Evolutionary conservation across 169 alveolate species (phyloP), one percentile per base, ranked within the genome.

Genomic region (Condylostoma magnum): DNA sequence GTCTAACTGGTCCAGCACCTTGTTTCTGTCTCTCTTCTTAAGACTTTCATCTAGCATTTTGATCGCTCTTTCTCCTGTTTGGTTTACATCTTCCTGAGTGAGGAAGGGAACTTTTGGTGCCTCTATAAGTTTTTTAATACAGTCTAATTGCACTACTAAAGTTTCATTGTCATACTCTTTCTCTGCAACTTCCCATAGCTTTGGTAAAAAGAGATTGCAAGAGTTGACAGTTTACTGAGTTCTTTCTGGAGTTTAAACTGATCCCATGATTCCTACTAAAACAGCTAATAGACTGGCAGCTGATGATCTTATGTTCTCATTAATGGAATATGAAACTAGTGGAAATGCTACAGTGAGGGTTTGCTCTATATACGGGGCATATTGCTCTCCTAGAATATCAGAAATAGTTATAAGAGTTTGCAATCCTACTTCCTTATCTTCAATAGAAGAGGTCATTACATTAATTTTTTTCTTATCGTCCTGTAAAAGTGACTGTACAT

Each of bases 351-450:
- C 63, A 47, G 75, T 54, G 31, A 86, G 63, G 46, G 86, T 79
- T 30, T 71, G 71, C 48, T 91, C 93, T 20, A 87, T 70, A 72
- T 69, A 87, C 2, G 86, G 84, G 18, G 81, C 85, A 44, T 76
- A 79, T 34, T 69, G 55, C 33, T 74, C 90, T 47, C 82, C 87
- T 27, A 89, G 78, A 65, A 89, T 92, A 20, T 81, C 89, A 69
- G 89, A 80, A 50, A 89, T 77, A 8, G 90, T 86, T 51, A 87
- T 77, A 15, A 92, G 68, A 85, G 89, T 84, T 50, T 89, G 87
- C 18, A 92, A 73, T 58, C 91, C 94, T 6, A 81, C 82, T 57
- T 85, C 93, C 60, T 89, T 89, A 60, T 85, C 92, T 70, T 89
- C 92, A 33, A 85, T 82, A 51, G 85, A 90, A 18, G 83, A 76